Evolutionary conservation across 768 basidiomycete species (phyloP).

Genomic region (Pulveroboletus sp.): DNA sequence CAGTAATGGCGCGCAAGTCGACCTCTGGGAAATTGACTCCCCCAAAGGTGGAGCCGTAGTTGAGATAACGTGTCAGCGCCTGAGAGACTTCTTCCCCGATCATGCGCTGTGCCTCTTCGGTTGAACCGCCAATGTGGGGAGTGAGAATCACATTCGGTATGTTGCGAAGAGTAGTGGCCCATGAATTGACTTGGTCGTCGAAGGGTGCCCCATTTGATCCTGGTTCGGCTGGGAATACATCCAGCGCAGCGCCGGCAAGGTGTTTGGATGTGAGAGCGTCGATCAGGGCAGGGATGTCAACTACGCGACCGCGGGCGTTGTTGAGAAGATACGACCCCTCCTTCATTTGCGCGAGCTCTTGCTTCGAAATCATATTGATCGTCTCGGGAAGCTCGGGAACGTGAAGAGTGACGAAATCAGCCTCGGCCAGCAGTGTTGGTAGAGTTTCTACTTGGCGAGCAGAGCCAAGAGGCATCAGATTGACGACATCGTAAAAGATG

Average conservation of each 20-base stretch:
- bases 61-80: constrained; percentile 83
- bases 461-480: constrained; percentile 95
- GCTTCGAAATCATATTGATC: constrained; percentile 81
- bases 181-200: constrained; percentile 82
- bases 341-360: constrained; percentile 88
- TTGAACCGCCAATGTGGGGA: constrained; percentile 98
- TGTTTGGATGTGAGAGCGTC: constrained; percentile 78
- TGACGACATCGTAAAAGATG: constrained; percentile 91
- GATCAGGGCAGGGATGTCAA: constrained; percentile 91
- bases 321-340: constrained; percentile 93
- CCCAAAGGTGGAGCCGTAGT: constrained; percentile 85
- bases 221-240: constrained; percentile 94
- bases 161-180: constrained; percentile 69
- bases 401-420: constrained; percentile 95
- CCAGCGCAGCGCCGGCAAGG: constrained; percentile 83
- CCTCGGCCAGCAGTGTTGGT: constrained; percentile 61
- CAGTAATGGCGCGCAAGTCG: constrained; percentile 86
- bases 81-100: constrained; percentile 93
- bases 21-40: constrained; percentile 99
- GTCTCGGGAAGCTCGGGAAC: constrained; percentile 97
- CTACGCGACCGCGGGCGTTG: constrained; percentile 93
- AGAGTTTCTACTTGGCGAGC: constrained; percentile 88
- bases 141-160: constrained; percentile 94
- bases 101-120: constrained; percentile 96
- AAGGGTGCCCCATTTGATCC: constrained; percentile 87